phyloP scores from a whole-genome alignment of 2,329 filamentous ascomycete species.

The Pestalotiopsis sp. region DNA sequence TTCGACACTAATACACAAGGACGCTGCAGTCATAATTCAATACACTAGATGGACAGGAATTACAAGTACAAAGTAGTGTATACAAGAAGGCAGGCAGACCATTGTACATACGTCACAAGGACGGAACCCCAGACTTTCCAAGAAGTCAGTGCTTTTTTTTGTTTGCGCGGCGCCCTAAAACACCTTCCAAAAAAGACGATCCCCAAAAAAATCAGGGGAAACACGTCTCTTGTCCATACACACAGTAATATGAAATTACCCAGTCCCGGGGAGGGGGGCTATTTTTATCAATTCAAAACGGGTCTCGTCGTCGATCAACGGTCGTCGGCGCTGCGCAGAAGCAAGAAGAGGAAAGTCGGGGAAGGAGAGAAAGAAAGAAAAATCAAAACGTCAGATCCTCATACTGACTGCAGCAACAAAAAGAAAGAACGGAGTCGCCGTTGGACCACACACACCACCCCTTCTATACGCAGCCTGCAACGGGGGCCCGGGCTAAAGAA shows the following conservation, averaged over 20 bases:
- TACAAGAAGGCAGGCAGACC: too few species aligned
- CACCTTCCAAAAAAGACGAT: background rate
- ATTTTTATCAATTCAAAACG: background rate
- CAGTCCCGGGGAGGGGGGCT: background rate
- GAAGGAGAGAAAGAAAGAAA: background rate
- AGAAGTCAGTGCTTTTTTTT: background rate
- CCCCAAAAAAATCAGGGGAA: background rate
- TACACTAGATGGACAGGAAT: too few species aligned
- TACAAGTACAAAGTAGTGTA: too few species aligned
- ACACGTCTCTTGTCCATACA: background rate
- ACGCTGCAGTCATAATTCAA: too few species aligned
- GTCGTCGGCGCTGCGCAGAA: background rate
- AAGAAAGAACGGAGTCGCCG: background rate
- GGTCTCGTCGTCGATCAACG: background rate
- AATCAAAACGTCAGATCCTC: background rate
- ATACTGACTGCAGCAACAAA: background rate
- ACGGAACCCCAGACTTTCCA: background rate
- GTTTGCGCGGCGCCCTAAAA: background rate
- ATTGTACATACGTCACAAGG: too few species aligned
- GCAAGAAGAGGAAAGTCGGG: background rate
- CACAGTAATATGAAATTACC: background rate
- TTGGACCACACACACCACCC: background rate
- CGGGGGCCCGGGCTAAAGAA: too few species aligned
- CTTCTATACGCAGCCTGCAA: too few species aligned
- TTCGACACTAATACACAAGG: too few species aligned